A percentile compares a stretch with the other conserved stretches of the same genome.
phyloP scores from a whole-genome alignment of 208 protist species.

The Zelonia costaricensis region DNA sequence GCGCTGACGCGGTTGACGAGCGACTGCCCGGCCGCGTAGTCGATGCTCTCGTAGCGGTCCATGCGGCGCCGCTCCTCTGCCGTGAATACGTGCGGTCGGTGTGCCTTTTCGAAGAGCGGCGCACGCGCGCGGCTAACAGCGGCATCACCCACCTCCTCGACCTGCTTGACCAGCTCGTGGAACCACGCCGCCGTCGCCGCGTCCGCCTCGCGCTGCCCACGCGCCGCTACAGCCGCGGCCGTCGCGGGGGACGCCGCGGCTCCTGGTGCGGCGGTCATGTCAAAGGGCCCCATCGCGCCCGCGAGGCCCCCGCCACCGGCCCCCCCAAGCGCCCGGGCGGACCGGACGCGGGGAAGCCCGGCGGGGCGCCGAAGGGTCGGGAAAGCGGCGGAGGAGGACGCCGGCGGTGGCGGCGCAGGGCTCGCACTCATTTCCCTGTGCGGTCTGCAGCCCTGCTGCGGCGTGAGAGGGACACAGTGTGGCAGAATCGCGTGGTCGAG shows the following conservation, averaged over 20 bases:
- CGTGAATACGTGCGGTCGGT: slow-evolving; percentile 58
- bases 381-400: too few relatives aligned
- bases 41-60: slow-evolving; percentile 81
- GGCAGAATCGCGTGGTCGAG: too few relatives aligned
- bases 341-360: too few relatives aligned
- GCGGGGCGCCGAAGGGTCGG: too few relatives aligned
- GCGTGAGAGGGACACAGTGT: too few relatives aligned
- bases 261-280: slow-evolving; percentile 3
- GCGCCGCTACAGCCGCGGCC: slow-evolving; percentile 2
- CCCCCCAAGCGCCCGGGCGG: too few relatives aligned
- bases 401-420: too few relatives aligned
- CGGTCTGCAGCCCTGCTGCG: too few relatives aligned
- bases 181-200: slow-evolving; percentile 51
- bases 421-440: too few relatives aligned
- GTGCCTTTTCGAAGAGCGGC: slow-evolving; percentile 50
- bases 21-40: slow-evolving; percentile 68
- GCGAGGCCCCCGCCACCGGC: too few relatives aligned
- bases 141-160: slow-evolving; percentile 51
- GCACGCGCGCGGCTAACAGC: slow-evolving; percentile 40
- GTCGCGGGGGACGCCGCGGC: background rate
- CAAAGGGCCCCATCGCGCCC: too few relatives aligned
- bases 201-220: slow-evolving; percentile 14
- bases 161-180: slow-evolving; percentile 38
- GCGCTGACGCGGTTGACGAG: slow-evolving; percentile 45
- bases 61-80: slow-evolving; percentile 65